Base-by-base conservation (phyloP, 495 filamentous ascomycete species). In the Beverwykella pulmonaria region DNA sequence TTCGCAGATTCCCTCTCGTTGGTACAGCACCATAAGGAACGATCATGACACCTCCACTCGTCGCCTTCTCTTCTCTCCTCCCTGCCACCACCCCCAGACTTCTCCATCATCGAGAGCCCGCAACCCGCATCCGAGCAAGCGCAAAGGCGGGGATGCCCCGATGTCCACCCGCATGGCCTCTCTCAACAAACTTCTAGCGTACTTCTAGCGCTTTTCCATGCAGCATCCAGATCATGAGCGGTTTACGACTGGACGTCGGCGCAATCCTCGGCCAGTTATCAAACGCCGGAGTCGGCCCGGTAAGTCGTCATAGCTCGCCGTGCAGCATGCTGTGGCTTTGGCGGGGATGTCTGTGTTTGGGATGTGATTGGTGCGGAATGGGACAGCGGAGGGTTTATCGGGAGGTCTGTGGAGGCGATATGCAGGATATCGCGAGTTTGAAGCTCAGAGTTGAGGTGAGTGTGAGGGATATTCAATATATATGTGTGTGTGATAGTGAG, bases 151-250 rank as follows among this genome's bases (percentile, higher is more conserved):
- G 39, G 39, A 44, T 3, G 39, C 39, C 39, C 39, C 39, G 39
- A 44, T n/a, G 39, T 44, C 8, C 17, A n/a, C 9, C 39, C 39
- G 39, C 39, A n/a, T 14, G 2, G 32, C 39, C 17, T 3, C 6
- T 44, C 39, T 39, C 26, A 47, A 49, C 39, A 49, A 14, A 17
- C 27, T 62, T 62, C 59, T 53, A 62, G 59, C 20, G 48, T 5
- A 17, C 48, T 62, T 62, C 59, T 62, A 62, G 59, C 59, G 29
- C 20, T n/a, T 7, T 62, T 62, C 59, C 22, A 6, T 47, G 39
- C 39, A 44, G 57, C 39, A 48, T 30, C 20, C n/a, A 22, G 32
- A 9, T 44, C 54, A 20, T 19, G 25, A 7, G 15, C 7, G 12
- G 23, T 25, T 17, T 5, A 58, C 17, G 26, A 23, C 27, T n/a